phyloP scores from a whole-genome alignment of 1,284 basidiomycete genomes.

The Puccinia horiana region DNA sequence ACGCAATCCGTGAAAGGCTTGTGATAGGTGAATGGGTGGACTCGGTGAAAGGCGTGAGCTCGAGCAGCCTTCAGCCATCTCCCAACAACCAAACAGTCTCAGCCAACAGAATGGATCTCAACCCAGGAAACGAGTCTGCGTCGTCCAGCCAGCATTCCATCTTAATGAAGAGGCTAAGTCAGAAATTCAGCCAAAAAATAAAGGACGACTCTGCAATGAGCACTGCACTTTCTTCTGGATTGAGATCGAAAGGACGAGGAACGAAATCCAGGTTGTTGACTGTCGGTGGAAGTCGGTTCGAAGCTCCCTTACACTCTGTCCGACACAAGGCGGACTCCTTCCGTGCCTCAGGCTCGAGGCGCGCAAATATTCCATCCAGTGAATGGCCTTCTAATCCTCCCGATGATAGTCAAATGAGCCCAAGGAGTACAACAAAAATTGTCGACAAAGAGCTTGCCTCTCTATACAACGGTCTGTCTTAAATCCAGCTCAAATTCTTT shows the following conservation, averaged over 20 bases:
- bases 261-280: constrained; percentile 5
- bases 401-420: constrained; percentile 8
- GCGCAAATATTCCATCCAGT: not conserved
- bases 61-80: too few relatives aligned
- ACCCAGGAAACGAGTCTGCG: too few relatives aligned
- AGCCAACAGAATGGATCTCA: too few relatives aligned
- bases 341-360: not conserved
- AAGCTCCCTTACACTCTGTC: not conserved
- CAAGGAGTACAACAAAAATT: not conserved
- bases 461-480: constrained; percentile 3
- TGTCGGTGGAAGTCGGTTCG: constrained; percentile 18
- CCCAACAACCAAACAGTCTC: too few relatives aligned
- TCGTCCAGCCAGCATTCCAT: too few relatives aligned
- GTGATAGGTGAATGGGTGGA: too few relatives aligned
- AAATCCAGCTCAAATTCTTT: not conserved
- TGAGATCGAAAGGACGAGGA: constrained; percentile 17
- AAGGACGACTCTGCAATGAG: not conserved
- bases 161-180: too few relatives aligned
- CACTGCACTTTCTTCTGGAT: not conserved
- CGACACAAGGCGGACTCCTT: not conserved
- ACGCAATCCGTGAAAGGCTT: too few relatives aligned
- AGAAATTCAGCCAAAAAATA: not conserved
- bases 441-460: constrained; percentile 14
- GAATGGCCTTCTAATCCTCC: constrained; percentile 1
- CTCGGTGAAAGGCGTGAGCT: too few relatives aligned